Percentiles rank a stretch among this genome's conserved stretches.
These are phyloP conservation scores for Canariomyces notabilis DNA, from an alignment of 2,329 filamentous ascomycete species.

Conservation along the genomic window DNA sequence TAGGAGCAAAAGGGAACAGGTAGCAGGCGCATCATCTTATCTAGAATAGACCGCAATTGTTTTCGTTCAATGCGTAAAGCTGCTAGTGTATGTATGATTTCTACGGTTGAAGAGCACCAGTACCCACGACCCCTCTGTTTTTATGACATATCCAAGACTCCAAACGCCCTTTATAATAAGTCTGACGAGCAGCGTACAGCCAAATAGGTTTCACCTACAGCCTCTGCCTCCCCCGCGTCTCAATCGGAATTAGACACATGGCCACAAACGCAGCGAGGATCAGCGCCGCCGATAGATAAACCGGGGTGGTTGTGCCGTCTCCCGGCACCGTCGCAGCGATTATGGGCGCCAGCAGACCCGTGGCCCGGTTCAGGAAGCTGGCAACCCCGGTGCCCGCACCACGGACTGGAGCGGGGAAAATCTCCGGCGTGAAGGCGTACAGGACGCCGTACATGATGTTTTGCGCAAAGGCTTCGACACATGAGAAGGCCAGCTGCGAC, in stretches of 20 bases:
- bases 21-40: constrained; percentile 20
- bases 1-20: constrained; percentile 52
- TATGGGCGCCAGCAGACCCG: constrained; percentile 63
- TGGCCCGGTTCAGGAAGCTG: constrained; percentile 64
- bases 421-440: constrained; percentile 72
- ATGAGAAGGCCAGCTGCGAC: constrained; percentile 61
- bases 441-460: constrained; percentile 75
- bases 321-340: constrained; percentile 58
- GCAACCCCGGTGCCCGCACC: constrained; percentile 69
- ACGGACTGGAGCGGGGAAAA: constrained; percentile 67
- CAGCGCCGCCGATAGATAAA: constrained; percentile 52
- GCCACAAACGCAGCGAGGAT: constrained; percentile 56
- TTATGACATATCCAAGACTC: background rate
- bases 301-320: constrained; percentile 52
- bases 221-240: constrained; percentile 56
- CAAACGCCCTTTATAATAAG: no score
- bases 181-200: no score
- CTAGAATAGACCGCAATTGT: background rate
- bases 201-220: constrained; percentile 33
- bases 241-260: constrained; percentile 58
- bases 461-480: constrained; percentile 65
- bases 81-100: background rate
- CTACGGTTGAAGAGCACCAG: background rate
- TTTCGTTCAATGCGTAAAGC: background rate
- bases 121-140: background rate